Base-by-base conservation (phyloP, 2,329 filamentous ascomycete genomes). In the Chrysosporium queenslandicum region DNA sequence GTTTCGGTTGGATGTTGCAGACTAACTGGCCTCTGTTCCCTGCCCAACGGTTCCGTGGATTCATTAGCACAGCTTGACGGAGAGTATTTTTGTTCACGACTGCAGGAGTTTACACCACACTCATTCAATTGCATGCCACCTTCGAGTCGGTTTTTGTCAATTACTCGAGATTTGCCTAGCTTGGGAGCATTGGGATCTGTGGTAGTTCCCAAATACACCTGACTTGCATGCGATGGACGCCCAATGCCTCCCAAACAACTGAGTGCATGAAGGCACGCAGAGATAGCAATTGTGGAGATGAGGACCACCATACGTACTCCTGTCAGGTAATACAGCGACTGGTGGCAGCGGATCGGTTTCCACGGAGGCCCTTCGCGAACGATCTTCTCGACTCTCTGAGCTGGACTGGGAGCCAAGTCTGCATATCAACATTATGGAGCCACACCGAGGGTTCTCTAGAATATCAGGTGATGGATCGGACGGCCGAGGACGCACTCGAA, bases 391-490 rank as follows among this genome's bases (percentile, higher is more conserved):
- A 20, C 23, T 30, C 23, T 25, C 32, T 32, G 42, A 20, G n/a
- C 32, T 47, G 45, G 45, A 36, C 32, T 4, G 30, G 20, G 6
- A 36, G 7, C 21, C 21, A 36, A 21, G 11, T 25, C 20, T 20
- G 27, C 14, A 37, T 36, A 30, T 7, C 36, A 21, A 27, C 39
- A 37, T 18, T 25, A 58, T 56, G 56, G 56, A 55, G 18, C 30
- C 42, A 12, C 47, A 34, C n/a, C 32, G 42, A 41, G 32, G 40
- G 12, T 29, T 23, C 16, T 23, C 37, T 12, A 53, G n/a, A 25
- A 54, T 45, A 25, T 30, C 50, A 14, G 40, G 32, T n/a, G 51
- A 57, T n/a, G 53, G 57, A 5, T 52, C 41, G 46, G 55, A 56
- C 23, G 53, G 53, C 32, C 45, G 53, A 55, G 53, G 55, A 20